phyloP scores from a whole-genome alignment of 1,284 basidiomycete genomes.

The Anthracocystis walkeri region DNA sequence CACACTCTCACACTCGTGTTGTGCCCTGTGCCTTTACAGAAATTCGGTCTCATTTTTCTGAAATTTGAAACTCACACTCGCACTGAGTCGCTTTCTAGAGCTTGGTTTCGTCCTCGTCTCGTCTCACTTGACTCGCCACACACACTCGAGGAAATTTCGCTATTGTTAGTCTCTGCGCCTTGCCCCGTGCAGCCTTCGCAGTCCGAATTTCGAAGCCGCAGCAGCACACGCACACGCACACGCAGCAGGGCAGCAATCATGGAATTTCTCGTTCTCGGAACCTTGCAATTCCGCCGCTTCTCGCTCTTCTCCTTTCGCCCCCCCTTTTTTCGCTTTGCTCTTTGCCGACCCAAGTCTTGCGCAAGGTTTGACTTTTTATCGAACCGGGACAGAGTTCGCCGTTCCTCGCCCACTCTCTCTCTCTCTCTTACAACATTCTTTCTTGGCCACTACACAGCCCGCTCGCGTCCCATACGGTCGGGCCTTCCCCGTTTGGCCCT shows the following conservation, averaged over 20 bases:
- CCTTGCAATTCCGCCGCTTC: not conserved
- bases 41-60: not conserved
- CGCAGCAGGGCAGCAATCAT: too few relatives aligned
- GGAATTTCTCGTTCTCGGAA: not conserved
- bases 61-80: conserved; percentile 3
- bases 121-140: not conserved
- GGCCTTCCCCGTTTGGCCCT: not conserved
- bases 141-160: too few relatives aligned
- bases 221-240: too few relatives aligned
- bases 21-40: conserved; percentile 1
- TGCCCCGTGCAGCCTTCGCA: too few relatives aligned
- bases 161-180: too few relatives aligned
- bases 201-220: too few relatives aligned
- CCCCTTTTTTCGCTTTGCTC: not conserved
- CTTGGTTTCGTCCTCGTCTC: conserved; percentile 1
- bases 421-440: not conserved
- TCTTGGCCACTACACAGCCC: not conserved
- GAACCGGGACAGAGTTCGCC: not conserved
- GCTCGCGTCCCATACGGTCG: not conserved
- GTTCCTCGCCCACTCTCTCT: not conserved
- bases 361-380: not conserved
- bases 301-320: not conserved
- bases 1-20: not conserved
- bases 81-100: not conserved
- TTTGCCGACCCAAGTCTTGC: conserved; percentile 2